Conservation (phyloP, 2,329 filamentous ascomycete genomes). For the Trichothecium sympodiale region DNA sequence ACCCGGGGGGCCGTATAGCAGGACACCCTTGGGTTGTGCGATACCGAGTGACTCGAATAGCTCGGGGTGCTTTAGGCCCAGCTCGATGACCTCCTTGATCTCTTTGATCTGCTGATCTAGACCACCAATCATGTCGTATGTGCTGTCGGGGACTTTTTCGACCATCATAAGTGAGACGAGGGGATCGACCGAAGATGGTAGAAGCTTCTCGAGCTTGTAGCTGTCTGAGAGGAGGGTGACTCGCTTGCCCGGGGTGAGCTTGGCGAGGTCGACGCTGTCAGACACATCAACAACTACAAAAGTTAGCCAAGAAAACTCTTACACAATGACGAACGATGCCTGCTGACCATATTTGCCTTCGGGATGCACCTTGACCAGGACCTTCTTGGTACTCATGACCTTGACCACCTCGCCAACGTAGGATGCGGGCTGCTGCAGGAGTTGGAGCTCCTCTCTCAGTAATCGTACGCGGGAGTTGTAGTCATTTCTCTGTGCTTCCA, state of each 20-base stretch:
- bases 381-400: slow-evolving; percentile 99
- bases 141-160: slow-evolving; percentile 98
- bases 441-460: slow-evolving; percentile 85
- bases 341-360: slow-evolving; percentile 96
- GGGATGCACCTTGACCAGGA: slow-evolving; percentile 96
- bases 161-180: slow-evolving; percentile 99
- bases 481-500: slow-evolving; percentile 97
- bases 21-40: slow-evolving; percentile 92
- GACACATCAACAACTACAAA: slow-evolving; percentile 81
- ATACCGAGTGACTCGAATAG: slow-evolving; percentile 99
- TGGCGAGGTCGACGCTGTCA: slow-evolving; percentile 86
- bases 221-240: slow-evolving; percentile 93
- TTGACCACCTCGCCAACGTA: slow-evolving; percentile 99
- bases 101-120: slow-evolving; percentile 99
- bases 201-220: slow-evolving; percentile 98
- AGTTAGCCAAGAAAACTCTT: slow-evolving; percentile 1
- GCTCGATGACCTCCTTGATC: slow-evolving; percentile 99
- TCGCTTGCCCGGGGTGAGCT: slow-evolving; percentile 94
- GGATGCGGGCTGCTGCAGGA: slow-evolving; percentile 92
- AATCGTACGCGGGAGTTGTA: slow-evolving; percentile 97
- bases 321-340: neutral
- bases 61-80: slow-evolving; percentile 95
- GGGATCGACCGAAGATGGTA: slow-evolving; percentile 94
- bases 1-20: slow-evolving; percentile 92
- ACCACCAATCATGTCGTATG: slow-evolving; percentile 99